These are phyloP conservation scores for Chimonanthus salicifolius DNA, from an alignment of 164 flowering plant genomes.

Conservation along the genomic window DNA sequence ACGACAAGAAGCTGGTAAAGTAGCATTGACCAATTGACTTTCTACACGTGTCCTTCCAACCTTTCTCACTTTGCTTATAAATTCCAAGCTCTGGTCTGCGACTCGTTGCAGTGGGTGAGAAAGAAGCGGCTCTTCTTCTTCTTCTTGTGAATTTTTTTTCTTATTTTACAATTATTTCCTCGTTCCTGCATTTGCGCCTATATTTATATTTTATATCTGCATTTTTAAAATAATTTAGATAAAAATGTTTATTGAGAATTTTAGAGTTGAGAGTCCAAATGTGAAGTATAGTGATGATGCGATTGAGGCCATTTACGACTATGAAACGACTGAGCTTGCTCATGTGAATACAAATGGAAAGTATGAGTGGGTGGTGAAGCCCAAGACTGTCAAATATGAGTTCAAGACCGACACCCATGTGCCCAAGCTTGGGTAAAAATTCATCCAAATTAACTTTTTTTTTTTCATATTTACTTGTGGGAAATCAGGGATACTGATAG, in stretches of 20 bases:
- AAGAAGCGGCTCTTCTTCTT: not conserved
- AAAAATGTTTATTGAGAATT: conserved; percentile 89
- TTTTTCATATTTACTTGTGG: not conserved
- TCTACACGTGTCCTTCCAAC: not conserved
- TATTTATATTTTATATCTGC: not conserved
- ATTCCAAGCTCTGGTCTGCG: not conserved
- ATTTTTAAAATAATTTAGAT: not conserved
- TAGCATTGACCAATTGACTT: not conserved
- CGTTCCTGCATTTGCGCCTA: not conserved
- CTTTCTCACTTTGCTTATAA: not conserved
- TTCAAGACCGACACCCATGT: conserved; percentile 83
- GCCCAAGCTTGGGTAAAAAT: conserved; percentile 80
- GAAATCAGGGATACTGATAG: too few species aligned
- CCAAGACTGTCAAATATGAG: conserved; percentile 81
- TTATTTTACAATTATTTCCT: not conserved
- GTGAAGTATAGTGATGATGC: conserved; percentile 76
- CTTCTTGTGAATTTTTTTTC: not conserved
- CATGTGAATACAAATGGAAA: conserved; percentile 77
- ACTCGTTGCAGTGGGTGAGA: not conserved
- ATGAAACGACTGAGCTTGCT: conserved; percentile 89
- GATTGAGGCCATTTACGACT: conserved; percentile 74
- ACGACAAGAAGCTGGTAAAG: not conserved
- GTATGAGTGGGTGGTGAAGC: conserved; percentile 90
- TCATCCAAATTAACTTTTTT: not conserved
- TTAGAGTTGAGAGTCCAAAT: conserved; percentile 86